Base-by-base conservation (phyloP, 495 filamentous ascomycete genomes). In the Penicillium herquei region DNA sequence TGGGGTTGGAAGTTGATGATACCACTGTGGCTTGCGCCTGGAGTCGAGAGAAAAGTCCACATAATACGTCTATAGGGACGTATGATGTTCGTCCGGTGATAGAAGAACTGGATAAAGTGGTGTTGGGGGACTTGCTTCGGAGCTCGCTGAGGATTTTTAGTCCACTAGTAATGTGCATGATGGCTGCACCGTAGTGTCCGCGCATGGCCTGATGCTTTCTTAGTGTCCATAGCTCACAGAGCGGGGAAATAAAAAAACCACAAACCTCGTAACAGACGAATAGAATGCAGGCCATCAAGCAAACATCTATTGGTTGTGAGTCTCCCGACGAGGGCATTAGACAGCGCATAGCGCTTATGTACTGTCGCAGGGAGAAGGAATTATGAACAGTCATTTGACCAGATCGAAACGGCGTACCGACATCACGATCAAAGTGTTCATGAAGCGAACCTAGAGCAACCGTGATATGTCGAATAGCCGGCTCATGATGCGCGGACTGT, bases 371-470 rank as follows among this genome's bases (percentile, higher is more conserved):
- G 42, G 51, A 41, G 13, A 54, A 54, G 34, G 41, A 44, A n/a
- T 32, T 37, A 6, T 30, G 11, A 7, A 14, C 9, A 6, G 8
- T 34, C 21, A 21, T 11, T 48, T 9, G 16, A 40, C 41, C 7
- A 33, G 51, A 21, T 39, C 43, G 16, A 59, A 43, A 32, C 66
- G 54, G 3, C 59, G 56, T n/a, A 64, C 63, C 47, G 16, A 0
- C 7, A 83, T 84, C 9, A 79, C 79, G 30, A 61, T 84, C 78
- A 43, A 87, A 68, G 5, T 80, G 82, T 63, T 87, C 86, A 57
- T 87, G 85, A 39, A 87, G 63, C 1, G 84, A 80, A 43, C 83
- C 83, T 18, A 87, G 67, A 21, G 83, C 84, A 13, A 88, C 75
- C 5, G 85, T 78, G 10, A 84, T 81, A 66, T 88, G 83, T 42